Base-by-base conservation (phyloP, 2,329 filamentous ascomycete species). In the Colletotrichum eremochloae region DNA sequence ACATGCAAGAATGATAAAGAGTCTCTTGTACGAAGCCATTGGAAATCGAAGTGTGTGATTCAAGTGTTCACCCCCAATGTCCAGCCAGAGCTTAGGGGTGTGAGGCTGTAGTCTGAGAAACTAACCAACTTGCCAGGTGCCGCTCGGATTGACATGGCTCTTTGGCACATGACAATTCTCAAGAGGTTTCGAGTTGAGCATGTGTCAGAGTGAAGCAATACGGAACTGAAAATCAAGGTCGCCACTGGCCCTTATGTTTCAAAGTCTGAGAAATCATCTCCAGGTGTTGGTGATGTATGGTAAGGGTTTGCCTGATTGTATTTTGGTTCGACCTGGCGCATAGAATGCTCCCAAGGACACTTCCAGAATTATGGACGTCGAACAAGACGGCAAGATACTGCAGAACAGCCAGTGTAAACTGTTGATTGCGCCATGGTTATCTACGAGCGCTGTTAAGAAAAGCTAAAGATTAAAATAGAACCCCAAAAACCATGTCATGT, bases 401-500 rank as follows among this genome's bases (percentile, higher is more conserved):
- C 24, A 6, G 20, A 6, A 11, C 24, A 29, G 48, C 5, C 48
- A 12, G 29, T 9, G 14, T 52, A 29, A 52, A 44, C 42, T 18
- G 18, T 20, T 44, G 1, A 20, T 44, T 20, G 5, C 15, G 42
- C 20, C 15, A 7, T 15, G 42, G 2, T 44, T 44, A 44, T 44
- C 42, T 20, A 44, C 42, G 46, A 33, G 48, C 4, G 60, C 80
- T 8, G 18, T 44, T 5, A 7, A 20, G 18, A 31, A 80, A 80
- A 75, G 48, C 67, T 44, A 15, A 8, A 20, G 42, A 44, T 14
- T 14, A 62, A 74, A 74, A 60, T 78, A 75, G 67, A 78, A 80
- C 67, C 79, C 78, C 5, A 57, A 74, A 8, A 78, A 77, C 14
- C 67, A 78, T 79, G 76, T 74, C 75, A 14, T 77, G 76, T 38